Percentiles rank a stretch among this genome's conserved stretches.
These are phyloP conservation scores for Plenodomus tracheiphilus DNA, from an alignment of 2,329 filamentous ascomycete genomes.

Conservation along the genomic window DNA sequence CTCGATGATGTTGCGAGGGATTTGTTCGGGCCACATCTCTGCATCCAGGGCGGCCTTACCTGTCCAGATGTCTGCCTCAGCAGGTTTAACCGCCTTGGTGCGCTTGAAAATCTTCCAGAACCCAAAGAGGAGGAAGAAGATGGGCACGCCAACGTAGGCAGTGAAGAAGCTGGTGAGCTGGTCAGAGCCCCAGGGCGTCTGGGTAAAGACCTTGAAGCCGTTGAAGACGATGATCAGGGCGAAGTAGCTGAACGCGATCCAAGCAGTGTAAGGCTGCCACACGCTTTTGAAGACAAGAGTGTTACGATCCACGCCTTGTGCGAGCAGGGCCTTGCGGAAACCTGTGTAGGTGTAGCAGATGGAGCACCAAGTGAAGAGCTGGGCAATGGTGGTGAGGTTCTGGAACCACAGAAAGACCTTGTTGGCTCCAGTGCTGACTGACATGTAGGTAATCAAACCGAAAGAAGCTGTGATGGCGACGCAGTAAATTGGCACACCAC, in stretches of 20 bases:
- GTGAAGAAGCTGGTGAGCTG: constrained; percentile 54
- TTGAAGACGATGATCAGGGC: constrained; percentile 64
- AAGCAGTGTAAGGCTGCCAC: constrained; percentile 60
- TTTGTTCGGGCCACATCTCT: constrained; percentile 49
- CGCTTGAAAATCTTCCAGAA: constrained; percentile 70
- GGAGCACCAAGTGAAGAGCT: constrained; percentile 59
- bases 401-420: constrained; percentile 69
- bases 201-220: constrained; percentile 62
- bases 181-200: constrained; percentile 42
- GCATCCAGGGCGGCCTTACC: constrained; percentile 54
- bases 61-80: constrained; percentile 50
- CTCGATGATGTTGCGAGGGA: constrained; percentile 50
- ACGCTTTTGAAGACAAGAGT: constrained; percentile 54
- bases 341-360: constrained; percentile 61
- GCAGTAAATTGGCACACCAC: constrained; percentile 48
- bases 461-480: constrained; percentile 46
- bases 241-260: constrained; percentile 60
- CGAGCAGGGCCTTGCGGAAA: constrained; percentile 52
- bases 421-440: constrained; percentile 50
- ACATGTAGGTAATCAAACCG: constrained; percentile 55
- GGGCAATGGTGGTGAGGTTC: constrained; percentile 65
- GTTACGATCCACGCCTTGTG: constrained; percentile 60
- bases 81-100: constrained; percentile 54
- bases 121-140: constrained; percentile 54
- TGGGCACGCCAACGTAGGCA: constrained; percentile 51